Percentiles rank a stretch among this genome's conserved stretches.
These are phyloP conservation scores for Verticillium nonalfalfae DNA, from an alignment of 2,329 filamentous ascomycete species.

Conservation along the genomic window DNA sequence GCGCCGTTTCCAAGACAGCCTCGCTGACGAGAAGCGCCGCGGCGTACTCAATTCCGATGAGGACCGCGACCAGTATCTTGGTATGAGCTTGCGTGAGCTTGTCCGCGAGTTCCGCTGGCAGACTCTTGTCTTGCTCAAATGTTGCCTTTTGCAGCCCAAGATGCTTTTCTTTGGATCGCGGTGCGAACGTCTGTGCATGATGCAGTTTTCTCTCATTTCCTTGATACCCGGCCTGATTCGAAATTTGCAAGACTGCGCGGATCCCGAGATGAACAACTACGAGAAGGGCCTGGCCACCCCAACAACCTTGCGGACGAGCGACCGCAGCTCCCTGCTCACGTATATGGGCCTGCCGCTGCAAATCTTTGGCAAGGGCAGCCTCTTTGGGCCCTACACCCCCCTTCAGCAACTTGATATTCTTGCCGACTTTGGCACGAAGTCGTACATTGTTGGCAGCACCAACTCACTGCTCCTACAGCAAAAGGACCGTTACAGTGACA, in stretches of 20 bases:
- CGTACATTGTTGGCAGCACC: conserved; percentile 94
- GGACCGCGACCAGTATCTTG: conserved; percentile 80
- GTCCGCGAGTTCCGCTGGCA: conserved; percentile 94
- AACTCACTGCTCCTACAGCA: conserved; percentile 92
- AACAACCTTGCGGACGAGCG: conserved; percentile 84
- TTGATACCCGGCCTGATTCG: conserved; percentile 89
- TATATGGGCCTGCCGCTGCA: conserved; percentile 96
- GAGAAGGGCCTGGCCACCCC: conserved; percentile 69
- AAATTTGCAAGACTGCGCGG: conserved; percentile 89
- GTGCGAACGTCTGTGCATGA: conserved; percentile 94
- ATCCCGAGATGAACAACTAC: conserved; percentile 84
- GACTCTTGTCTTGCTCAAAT: conserved; percentile 90
- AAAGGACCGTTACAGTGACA: conserved; percentile 91
- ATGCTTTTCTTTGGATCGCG: conserved; percentile 99
- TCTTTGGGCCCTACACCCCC: conserved; percentile 95
- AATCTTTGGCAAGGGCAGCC: conserved; percentile 90
- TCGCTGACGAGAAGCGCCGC: conserved; percentile 60
- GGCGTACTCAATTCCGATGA: conserved; percentile 56
- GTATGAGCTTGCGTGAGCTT: conserved; percentile 81
- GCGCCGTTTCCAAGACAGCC: conserved; percentile 81
- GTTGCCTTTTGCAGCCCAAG: conserved; percentile 90
- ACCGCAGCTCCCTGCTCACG: conserved; percentile 78
- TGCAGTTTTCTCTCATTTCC: conserved; percentile 94
- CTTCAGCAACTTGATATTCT: conserved; percentile 92
- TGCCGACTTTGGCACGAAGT: conserved; percentile 90